Base-by-base conservation (phyloP, 1,284 basidiomycete genomes). In the Moesziomyces parantarcticus region DNA sequence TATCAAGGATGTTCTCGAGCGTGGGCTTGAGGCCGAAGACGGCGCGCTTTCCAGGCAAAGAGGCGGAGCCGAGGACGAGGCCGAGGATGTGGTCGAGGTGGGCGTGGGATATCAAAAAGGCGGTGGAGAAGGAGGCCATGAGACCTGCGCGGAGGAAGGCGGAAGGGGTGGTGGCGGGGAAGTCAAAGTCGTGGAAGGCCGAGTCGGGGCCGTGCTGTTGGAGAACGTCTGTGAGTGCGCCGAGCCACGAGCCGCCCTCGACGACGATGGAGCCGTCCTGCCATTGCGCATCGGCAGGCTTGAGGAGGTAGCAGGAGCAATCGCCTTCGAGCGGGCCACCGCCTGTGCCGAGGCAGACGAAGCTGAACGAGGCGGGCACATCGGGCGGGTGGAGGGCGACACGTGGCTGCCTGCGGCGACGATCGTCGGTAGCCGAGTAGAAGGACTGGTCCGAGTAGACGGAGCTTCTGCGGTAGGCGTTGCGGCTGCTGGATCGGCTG, bases 31-130 rank as follows among this genome's bases (percentile, higher is more conserved):
- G 84, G 0, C 88, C 91, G 66, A 87, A 89, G 20, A 94, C 88
- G 10, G 88, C 87, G 77, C 90, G 91, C 39, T 89, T 87, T 16
- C 90, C 90, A n/a, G 84, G 82, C 18, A 90, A 79, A 7, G 90
- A 89, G 46, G 92, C 92, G 20, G 91, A 91, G 4, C 90, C 89
- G 49, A 94, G 84, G 39, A 93, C 87, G 23, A 93, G 86, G 53
- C 91, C 89, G 18, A 77, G 88, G 64, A 92, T 87, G 82, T 94
- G 92, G 84, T 94, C 92, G 23, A 94, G 84, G 81, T 94, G 92
- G 3, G 90, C 89, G 84, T 93, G 92, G 5, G 90, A 90, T 73
- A 93, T 86, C 58, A 93, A 87, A 43, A 74, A 74, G 26, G 71
- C 62, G 11, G 77, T 51, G 13, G 76, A 59, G 56, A 80, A 77